Conservation (phyloP, 2,329 filamentous ascomycete species). For the Pseudocercospora eumusae region DNA sequence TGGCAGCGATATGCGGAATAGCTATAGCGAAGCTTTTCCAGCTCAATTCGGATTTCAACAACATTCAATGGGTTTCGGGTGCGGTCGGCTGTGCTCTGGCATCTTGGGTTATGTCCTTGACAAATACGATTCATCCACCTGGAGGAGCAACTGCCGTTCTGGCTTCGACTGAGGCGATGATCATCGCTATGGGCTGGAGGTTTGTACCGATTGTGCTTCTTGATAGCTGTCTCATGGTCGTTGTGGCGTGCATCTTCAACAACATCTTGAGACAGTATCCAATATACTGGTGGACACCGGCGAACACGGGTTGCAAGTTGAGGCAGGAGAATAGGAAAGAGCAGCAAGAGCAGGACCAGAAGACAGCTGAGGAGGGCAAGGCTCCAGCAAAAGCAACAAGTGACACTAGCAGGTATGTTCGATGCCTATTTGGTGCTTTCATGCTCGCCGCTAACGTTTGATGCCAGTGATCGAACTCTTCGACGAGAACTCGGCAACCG, state of each 20-base stretch:
- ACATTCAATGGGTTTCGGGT: conserved; percentile 49
- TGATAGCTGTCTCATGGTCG: conserved; percentile 46
- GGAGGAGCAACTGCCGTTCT: conserved; percentile 53
- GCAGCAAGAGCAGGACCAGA: conserved; percentile 18
- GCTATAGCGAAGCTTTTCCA: conserved; percentile 50
- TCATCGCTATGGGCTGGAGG: conserved; percentile 50
- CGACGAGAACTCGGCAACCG: conserved; percentile 25
- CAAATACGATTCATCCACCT: conserved; percentile 53
- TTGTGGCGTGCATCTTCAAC: conserved; percentile 48
- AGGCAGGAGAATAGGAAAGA: conserved; percentile 24
- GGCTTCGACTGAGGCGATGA: conserved; percentile 44
- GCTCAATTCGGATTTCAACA: conserved; percentile 40
- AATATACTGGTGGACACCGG: conserved; percentile 53
- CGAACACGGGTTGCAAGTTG: conserved; percentile 40
- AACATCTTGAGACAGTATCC: conserved; percentile 52
- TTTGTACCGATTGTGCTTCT: conserved; percentile 48
- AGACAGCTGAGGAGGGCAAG: conserved; percentile 20
- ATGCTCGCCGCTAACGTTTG: background rate
- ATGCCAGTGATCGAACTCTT: conserved; percentile 24
- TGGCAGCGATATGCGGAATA: conserved; percentile 50
- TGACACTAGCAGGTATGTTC: conserved; percentile 26
- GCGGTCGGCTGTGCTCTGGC: conserved; percentile 48
- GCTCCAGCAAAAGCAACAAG: conserved; percentile 16
- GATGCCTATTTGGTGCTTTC: background rate
- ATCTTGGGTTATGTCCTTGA: conserved; percentile 50